Percentiles rank a stretch among this genome's conserved stretches.
These are phyloP conservation scores for Heliocybe sulcata DNA, from an alignment of 1,284 basidiomycete species.

Conservation along the genomic window DNA sequence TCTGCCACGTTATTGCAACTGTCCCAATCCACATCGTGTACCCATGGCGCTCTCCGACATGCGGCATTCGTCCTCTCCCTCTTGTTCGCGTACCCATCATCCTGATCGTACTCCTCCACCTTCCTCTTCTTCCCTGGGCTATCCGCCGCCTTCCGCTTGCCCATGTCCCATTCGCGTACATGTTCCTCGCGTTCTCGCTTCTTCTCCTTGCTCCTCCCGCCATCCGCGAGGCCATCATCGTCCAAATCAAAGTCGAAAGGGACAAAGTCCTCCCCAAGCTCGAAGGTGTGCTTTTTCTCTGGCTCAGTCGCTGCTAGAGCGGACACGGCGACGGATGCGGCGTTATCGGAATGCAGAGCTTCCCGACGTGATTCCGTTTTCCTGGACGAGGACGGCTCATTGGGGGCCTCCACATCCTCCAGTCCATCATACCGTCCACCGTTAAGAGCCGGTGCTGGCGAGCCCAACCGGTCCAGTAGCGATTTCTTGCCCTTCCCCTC, in stretches of 20 bases:
- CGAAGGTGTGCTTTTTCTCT: background rate
- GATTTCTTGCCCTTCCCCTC: background rate
- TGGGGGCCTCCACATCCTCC: background rate
- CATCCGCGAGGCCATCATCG: constrained; percentile 20
- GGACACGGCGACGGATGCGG: background rate
- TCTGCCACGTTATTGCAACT: constrained; percentile 72
- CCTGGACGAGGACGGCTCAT: background rate
- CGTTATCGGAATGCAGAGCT: background rate
- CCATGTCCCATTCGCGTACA: constrained; percentile 5
- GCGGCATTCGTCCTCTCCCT: constrained; percentile 52
- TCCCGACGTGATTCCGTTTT: background rate
- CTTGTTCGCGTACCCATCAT: constrained; percentile 47
- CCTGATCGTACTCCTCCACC: constrained; percentile 36
- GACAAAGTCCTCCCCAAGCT: background rate
- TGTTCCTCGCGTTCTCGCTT: constrained; percentile 11
- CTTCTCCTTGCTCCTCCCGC: constrained; percentile 22
- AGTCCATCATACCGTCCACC: background rate
- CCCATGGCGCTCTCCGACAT: constrained; percentile 74
- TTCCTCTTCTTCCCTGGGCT: constrained; percentile 30
- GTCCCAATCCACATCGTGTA: constrained; percentile 73
- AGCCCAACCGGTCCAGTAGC: background rate
- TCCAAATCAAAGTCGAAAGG: background rate
- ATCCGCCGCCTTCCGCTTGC: constrained; percentile 16
- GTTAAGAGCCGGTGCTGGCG: background rate
- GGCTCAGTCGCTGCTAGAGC: background rate